Conservation (phyloP, 371 early-diverging fungal genomes). For the Zychaea mexicana region DNA sequence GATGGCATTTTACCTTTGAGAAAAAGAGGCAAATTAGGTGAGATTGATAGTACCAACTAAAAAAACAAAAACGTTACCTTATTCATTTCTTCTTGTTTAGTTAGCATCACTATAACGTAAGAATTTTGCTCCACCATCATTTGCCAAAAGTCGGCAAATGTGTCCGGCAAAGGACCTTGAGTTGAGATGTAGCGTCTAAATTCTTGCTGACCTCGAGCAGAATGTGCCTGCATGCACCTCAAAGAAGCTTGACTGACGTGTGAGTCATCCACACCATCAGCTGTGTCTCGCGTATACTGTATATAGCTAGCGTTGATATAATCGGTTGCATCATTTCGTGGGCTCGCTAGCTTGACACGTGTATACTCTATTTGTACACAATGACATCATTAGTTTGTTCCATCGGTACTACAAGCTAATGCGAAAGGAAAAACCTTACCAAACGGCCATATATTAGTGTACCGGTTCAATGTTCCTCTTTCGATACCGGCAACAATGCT, state of each 20-base stretch:
- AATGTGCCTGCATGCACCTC: conserved; percentile 16
- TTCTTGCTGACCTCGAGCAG: neutral
- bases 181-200: conserved; percentile 77
- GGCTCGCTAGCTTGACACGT: conserved; percentile 47
- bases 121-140: conserved; percentile 86
- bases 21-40: neutral
- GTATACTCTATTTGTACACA: conserved; percentile 47
- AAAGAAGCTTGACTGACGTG: conserved; percentile 16
- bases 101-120: conserved; percentile 86
- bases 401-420: neutral
- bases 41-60: neutral
- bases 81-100: conserved; percentile 81
- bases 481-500: conserved; percentile 70
- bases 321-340: conserved; percentile 44
- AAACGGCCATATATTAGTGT: conserved; percentile 81
- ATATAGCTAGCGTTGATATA: conserved; percentile 84
- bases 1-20: conserved; percentile 72
- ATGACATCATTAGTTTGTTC: conserved; percentile 4
- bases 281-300: conserved; percentile 6
- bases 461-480: conserved; percentile 71
- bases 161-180: conserved; percentile 86
- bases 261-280: neutral
- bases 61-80: conserved; percentile 46
- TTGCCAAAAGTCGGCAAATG: conserved; percentile 89
- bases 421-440: conserved; percentile 30